phyloP scores from a whole-genome alignment of 805 yeast genomes.

The Naumovozyma dairenensis region DNA sequence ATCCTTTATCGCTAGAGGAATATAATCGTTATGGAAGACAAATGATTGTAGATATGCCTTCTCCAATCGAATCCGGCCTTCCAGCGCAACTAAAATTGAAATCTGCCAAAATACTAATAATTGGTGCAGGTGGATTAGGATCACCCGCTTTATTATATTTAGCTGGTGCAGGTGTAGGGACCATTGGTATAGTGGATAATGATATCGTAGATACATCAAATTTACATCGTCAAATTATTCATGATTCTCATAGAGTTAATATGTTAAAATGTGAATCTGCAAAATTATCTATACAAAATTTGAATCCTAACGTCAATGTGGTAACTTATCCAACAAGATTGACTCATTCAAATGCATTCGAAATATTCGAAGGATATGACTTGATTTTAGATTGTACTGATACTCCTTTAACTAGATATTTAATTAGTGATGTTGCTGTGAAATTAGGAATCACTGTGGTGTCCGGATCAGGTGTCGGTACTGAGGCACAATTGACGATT shows the following conservation, averaged over 20 bases:
- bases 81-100: slow-evolving; percentile 51
- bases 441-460: slow-evolving; percentile 59
- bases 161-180: slow-evolving; percentile 81
- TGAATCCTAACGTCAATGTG: slow-evolving; percentile 64
- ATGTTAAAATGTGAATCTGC: slow-evolving; percentile 76
- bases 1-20: slow-evolving; percentile 46
- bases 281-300: slow-evolving; percentile 34
- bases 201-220: slow-evolving; percentile 81
- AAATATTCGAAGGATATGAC: slow-evolving; percentile 56
- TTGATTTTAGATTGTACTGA: slow-evolving; percentile 89
- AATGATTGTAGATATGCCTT: slow-evolving; percentile 81
- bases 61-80: slow-evolving; percentile 29
- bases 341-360: slow-evolving; percentile 48
- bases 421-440: slow-evolving; percentile 79
- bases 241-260: slow-evolving; percentile 58
- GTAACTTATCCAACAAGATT: slow-evolving; percentile 44
- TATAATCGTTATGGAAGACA: slow-evolving; percentile 85
- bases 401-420: slow-evolving; percentile 76
- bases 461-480: slow-evolving; percentile 83
- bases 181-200: slow-evolving; percentile 76
- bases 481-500: slow-evolving; percentile 84
- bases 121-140: slow-evolving; percentile 97
- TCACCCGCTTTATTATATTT: slow-evolving; percentile 82
- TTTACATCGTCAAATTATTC: slow-evolving; percentile 82
- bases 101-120: slow-evolving; percentile 51